Evolutionary conservation across 129 eudicot species (phyloP), one percentile per base, ranked within the genome.

Genomic region (Chrysanthemum lavandulifolium): DNA sequence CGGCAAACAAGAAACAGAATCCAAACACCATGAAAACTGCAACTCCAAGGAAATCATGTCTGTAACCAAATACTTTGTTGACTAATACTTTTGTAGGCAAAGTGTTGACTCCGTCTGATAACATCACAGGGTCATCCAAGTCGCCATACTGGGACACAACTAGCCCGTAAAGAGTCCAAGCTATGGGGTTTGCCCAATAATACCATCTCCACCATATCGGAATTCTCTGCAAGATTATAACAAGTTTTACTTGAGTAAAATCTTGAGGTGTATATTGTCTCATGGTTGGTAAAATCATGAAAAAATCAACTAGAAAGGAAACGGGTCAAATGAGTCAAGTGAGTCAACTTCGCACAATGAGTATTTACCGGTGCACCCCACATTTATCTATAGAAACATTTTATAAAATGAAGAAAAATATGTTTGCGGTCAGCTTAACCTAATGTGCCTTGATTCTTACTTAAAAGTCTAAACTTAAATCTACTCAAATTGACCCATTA

Each of bases 171-270:
- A 94, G 92, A 65, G 86, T 80, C 98, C 98, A 94, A 56, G 98
- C 96, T 9, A 94, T 82, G 10, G 98, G 98, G 84, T 94, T 94
- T 68, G 95, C 92, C 98, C 98, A 94, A 75, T 94, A 94, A 78
- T 94, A 94, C 98, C 98, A 94, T 86, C 98, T 94, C 98, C 98
- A 94, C 98, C 98, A 94, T 68, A 88, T 82, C 19, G 98, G 98
- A 23, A 94, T 90, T 76, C 89, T 87, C 98, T 94, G 87, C 69
- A 50, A 48, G 27, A 67, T 76, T 19, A 47, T 76, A n/a, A 69
- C 47, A 19, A 33, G 10, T 58, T 58, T 21, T 1, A 47, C 16
- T 40, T 56, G 3, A 10, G 43, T 36, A 71, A 57, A 19, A 36
- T 55, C 21, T 23, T 21, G 58, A 14, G 18, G 18, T 53, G 14